Conservation (phyloP, 495 filamentous ascomycete genomes). For the Apiosordaria backusii region DNA sequence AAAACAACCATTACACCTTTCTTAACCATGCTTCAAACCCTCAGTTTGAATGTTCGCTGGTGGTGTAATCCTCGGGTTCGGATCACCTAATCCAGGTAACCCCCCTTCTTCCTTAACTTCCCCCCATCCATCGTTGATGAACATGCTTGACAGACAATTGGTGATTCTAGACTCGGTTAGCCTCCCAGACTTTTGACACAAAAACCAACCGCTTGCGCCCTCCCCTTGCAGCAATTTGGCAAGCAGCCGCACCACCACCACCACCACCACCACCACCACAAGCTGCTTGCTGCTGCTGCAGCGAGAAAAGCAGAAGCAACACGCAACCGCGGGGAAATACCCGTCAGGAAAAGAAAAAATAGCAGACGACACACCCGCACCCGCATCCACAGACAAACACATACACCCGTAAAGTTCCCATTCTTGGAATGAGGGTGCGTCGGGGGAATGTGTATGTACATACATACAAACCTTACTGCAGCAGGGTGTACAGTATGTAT, state of each 20-base stretch:
- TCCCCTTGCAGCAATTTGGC: not conserved
- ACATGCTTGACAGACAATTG: too few relatives aligned
- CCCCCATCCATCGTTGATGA: not conserved
- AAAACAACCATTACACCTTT: not conserved
- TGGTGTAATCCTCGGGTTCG: not conserved
- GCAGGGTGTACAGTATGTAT: too few relatives aligned
- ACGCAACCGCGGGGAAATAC: too few relatives aligned
- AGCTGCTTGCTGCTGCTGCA: too few relatives aligned
- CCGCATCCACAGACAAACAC: too few relatives aligned
- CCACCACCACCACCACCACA: not conserved
- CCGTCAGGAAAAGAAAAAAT: not conserved
- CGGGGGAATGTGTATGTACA: too few relatives aligned
- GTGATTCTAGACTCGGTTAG: not conserved
- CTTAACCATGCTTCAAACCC: not conserved
- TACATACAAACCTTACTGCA: too few relatives aligned
- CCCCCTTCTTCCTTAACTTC: too few relatives aligned
- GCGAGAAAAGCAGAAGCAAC: not conserved
- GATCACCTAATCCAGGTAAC: not conserved
- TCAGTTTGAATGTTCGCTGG: not conserved
- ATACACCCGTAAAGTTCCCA: too few relatives aligned
- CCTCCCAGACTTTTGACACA: not conserved
- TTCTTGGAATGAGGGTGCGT: too few relatives aligned
- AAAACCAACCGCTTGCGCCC: not conserved
- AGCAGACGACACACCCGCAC: too few relatives aligned
- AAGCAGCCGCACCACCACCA: not conserved